These are phyloP conservation scores for Akanthomyces dipterigenus DNA, from an alignment of 2,329 filamentous ascomycete species.

Conservation along the genomic window DNA sequence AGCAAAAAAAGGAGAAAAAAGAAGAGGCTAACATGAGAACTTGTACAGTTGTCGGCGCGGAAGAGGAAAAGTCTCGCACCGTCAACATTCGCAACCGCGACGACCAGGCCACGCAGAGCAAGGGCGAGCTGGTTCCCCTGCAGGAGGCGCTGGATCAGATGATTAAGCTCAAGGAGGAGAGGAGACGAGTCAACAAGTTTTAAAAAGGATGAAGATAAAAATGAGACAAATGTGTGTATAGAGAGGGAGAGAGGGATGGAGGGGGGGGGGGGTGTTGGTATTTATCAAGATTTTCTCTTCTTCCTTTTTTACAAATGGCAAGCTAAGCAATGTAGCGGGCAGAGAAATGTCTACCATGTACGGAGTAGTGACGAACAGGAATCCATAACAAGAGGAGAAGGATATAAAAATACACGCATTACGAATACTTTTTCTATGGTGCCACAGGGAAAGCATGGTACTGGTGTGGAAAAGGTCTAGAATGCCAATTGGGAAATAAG, in stretches of 20 bases:
- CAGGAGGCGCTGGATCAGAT: constrained; percentile 52
- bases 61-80: constrained; percentile 52
- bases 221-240: not conserved
- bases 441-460: no score
- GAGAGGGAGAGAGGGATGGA: not conserved
- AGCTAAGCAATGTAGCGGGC: no score
- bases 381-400: not conserved
- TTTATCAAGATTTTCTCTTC: not conserved
- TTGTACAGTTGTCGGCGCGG: constrained; percentile 50
- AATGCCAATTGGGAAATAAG: no score
- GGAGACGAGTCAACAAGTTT: constrained; percentile 30
- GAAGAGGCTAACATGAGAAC: not conserved
- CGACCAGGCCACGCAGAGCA: constrained; percentile 54
- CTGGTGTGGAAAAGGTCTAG: no score
- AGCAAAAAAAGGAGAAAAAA: no score
- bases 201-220: constrained; percentile 14
- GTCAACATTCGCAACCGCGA: constrained; percentile 60
- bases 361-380: not conserved
- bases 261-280: not conserved
- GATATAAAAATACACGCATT: not conserved
- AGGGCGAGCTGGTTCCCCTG: constrained; percentile 52
- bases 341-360: not conserved
- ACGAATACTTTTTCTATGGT: not conserved
- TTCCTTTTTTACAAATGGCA: not conserved
- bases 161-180: constrained; percentile 42